Evolutionary conservation across 306 rosid species (phyloP).

Genomic region (Canavalia ensiformis): DNA sequence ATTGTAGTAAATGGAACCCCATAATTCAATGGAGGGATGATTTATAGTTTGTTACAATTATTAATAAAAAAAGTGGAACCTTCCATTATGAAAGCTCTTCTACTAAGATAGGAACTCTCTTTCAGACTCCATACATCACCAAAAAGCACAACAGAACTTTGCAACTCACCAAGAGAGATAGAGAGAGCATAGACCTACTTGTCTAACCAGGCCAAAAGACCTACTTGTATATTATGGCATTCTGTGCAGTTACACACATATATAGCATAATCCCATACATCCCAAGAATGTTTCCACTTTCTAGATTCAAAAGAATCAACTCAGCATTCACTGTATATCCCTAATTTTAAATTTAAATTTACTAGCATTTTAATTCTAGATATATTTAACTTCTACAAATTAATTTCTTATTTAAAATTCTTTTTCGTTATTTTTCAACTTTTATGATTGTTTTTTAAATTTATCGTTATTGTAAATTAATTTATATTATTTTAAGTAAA

Average conservation of each 20-base stretch:
- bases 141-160: neutral
- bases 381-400: too few species aligned
- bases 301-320: neutral
- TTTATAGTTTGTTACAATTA: neutral
- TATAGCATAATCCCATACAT: neutral
- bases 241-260: neutral
- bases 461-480: too few species aligned
- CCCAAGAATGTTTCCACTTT: neutral
- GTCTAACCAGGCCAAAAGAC: conserved; percentile 3
- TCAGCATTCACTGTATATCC: conserved; percentile 17
- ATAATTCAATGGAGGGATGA: neutral
- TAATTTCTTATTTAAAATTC: too few species aligned
- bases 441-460: too few species aligned
- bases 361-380: too few species aligned
- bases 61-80: neutral
- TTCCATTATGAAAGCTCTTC: neutral
- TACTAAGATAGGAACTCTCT: conserved; percentile 2
- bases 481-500: too few species aligned
- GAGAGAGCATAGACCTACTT: conserved; percentile 40
- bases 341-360: neutral
- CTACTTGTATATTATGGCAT: neutral
- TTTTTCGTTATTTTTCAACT: too few species aligned
- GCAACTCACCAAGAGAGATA: neutral
- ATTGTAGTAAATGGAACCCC: neutral
- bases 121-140: neutral